Percentiles rank a stretch among this genome's conserved stretches.
Conservation (phyloP, 257 asterid genomes). For the Capsicum baccatum region DNA sequence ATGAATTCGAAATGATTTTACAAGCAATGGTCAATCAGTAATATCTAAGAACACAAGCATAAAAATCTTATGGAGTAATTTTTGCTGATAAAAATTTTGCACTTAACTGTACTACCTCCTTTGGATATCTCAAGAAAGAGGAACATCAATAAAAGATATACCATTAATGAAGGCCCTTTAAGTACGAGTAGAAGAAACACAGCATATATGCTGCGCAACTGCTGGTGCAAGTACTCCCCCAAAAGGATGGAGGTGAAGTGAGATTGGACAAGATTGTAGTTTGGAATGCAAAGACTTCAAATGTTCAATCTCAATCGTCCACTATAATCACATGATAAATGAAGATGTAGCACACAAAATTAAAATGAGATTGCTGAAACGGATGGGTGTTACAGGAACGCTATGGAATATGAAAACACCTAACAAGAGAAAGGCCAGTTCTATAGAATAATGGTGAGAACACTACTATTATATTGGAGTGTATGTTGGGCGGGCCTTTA, state of each 20-base stretch:
- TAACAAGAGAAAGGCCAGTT: neutral
- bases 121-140: neutral
- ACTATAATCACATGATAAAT: constrained; percentile 1
- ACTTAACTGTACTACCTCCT: constrained; percentile 9
- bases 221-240: neutral
- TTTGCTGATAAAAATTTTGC: constrained; percentile 2
- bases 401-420: neutral
- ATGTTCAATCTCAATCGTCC: neutral
- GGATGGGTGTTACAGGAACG: neutral
- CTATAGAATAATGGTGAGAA: neutral
- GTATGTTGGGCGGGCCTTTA: neutral
- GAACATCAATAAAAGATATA: constrained; percentile 15
- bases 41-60: constrained; percentile 21
- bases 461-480: neutral
- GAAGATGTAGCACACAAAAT: constrained; percentile 6
- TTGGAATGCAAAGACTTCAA: constrained; percentile 14
- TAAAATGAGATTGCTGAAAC: neutral
- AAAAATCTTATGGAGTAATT: neutral
- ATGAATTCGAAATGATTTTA: neutral
- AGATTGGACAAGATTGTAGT: neutral
- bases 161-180: neutral
- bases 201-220: neutral
- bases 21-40: neutral
- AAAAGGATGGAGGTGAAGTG: neutral
- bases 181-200: neutral